Conservation (phyloP, 441 rosid genomes). For the Populus tomentosa region DNA sequence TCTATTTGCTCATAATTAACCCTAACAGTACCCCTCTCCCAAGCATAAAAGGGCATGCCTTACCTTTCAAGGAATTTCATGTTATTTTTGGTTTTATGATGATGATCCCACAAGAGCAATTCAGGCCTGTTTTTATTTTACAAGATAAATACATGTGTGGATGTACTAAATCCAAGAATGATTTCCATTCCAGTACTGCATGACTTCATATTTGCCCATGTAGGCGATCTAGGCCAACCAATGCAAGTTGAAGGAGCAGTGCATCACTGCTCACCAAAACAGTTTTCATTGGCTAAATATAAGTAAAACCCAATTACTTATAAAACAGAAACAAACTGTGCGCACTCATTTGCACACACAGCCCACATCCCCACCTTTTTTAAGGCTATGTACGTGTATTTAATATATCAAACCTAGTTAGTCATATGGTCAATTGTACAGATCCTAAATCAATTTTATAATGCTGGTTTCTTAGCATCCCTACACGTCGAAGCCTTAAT, state of each 20-base stretch:
- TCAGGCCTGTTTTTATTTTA: background rate
- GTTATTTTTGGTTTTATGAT: background rate
- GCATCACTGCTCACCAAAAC: slow-evolving; percentile 21
- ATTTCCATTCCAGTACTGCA: slow-evolving; percentile 13
- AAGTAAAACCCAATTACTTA: background rate
- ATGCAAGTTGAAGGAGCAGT: slow-evolving; percentile 4
- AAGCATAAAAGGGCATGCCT: background rate
- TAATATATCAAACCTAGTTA: slow-evolving; percentile 16
- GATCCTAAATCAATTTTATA: slow-evolving; percentile 28
- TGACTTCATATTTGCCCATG: slow-evolving; percentile 15
- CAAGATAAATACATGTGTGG: background rate
- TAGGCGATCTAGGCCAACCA: slow-evolving; percentile 19
- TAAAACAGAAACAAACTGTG: background rate
- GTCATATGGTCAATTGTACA: slow-evolving; percentile 20
- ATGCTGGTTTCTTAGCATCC: slow-evolving; percentile 34
- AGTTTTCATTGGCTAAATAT: slow-evolving; percentile 14
- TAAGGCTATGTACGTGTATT: slow-evolving; percentile 2
- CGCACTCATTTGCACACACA: background rate
- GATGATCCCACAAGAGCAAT: background rate
- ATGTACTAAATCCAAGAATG: slow-evolving; percentile 27
- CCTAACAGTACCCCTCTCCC: background rate
- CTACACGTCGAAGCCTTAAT: slow-evolving; percentile 23
- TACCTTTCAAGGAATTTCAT: background rate
- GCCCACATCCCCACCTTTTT: slow-evolving; percentile 18
- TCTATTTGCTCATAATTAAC: no score